phyloP scores from a whole-genome alignment of 306 rosid genomes.

The Quercus glauca region DNA sequence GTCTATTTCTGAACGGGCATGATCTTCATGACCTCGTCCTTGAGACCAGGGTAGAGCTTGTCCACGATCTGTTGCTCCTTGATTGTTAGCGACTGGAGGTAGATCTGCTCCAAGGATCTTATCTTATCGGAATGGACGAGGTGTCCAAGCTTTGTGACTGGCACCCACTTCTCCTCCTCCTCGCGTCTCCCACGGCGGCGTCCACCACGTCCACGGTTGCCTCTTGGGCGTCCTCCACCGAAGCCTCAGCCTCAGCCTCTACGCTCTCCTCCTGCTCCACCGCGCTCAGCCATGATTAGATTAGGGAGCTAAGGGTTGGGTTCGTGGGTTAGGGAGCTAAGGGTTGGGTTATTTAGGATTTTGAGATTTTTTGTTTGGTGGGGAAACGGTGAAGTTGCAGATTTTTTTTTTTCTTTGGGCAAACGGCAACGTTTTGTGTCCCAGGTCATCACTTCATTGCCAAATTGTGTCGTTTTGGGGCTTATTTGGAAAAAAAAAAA shows the following conservation, averaged over 20 bases:
- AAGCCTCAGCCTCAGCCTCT: constrained; percentile 39
- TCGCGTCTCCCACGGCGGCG: constrained; percentile 53
- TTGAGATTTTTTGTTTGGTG: too few species aligned
- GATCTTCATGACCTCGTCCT: constrained; percentile 83
- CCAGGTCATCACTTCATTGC: too few species aligned
- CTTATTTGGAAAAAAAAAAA: too few species aligned
- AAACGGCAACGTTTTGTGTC: too few species aligned
- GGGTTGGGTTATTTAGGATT: too few species aligned
- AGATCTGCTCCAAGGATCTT: constrained; percentile 2
- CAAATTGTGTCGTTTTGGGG: too few species aligned
- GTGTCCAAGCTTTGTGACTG: constrained; percentile 11
- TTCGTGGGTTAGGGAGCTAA: too few species aligned
- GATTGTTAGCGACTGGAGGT: constrained; percentile 48
- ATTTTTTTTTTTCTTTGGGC: too few species aligned
- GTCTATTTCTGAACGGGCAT: constrained; percentile 33
- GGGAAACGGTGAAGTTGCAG: too few species aligned
- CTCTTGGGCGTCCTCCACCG: constrained; percentile 44
- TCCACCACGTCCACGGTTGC: constrained; percentile 45
- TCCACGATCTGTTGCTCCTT: constrained; percentile 71
- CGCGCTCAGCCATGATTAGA: constrained; percentile 53
- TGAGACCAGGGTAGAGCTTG: constrained; percentile 53
- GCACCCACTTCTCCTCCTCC: constrained; percentile 51
- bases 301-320: too few species aligned
- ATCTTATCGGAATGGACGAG: constrained; percentile 7
- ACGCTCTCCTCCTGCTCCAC: constrained; percentile 21